phyloP scores from a whole-genome alignment of 1,284 basidiomycete species.

The Sphagnurus paluster region DNA sequence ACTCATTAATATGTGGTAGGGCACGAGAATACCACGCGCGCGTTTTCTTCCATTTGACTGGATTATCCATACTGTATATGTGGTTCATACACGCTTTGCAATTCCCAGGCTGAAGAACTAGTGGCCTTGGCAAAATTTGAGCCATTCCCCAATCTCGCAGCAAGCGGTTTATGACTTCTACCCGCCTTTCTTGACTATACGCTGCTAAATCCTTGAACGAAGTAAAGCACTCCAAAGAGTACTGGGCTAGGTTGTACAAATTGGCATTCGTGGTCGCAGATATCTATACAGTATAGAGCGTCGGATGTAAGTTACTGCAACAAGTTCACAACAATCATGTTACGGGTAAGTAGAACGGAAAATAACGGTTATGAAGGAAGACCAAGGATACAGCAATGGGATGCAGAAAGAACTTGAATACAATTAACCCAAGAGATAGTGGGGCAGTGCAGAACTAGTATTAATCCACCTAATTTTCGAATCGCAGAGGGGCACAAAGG shows the following conservation, averaged over 20 bases:
- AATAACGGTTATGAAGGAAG: background rate
- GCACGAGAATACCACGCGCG: background rate
- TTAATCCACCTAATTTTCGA: too few species aligned
- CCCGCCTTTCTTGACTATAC: too few species aligned
- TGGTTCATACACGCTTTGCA: too few species aligned
- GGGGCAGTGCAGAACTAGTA: too few species aligned
- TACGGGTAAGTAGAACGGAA: background rate
- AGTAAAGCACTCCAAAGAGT: too few species aligned
- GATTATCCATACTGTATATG: background rate
- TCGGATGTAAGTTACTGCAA: conserved; percentile 5
- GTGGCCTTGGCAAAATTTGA: too few species aligned
- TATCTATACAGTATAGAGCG: conserved; percentile 9
- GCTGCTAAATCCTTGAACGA: too few species aligned
- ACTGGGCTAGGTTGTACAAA: background rate
- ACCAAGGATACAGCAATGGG: background rate
- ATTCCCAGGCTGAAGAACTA: too few species aligned
- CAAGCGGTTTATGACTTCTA: too few species aligned
- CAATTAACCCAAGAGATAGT: background rate
- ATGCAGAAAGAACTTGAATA: background rate
- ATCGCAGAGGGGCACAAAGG: background rate
- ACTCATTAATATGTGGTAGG: too few species aligned
- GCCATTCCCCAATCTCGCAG: too few species aligned
- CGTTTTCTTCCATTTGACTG: background rate
- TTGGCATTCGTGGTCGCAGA: conserved; percentile 4
- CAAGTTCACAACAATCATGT: background rate